These are phyloP conservation scores for Trapa bicornis DNA, from an alignment of 345 rosid genomes.

Conservation along the genomic window DNA sequence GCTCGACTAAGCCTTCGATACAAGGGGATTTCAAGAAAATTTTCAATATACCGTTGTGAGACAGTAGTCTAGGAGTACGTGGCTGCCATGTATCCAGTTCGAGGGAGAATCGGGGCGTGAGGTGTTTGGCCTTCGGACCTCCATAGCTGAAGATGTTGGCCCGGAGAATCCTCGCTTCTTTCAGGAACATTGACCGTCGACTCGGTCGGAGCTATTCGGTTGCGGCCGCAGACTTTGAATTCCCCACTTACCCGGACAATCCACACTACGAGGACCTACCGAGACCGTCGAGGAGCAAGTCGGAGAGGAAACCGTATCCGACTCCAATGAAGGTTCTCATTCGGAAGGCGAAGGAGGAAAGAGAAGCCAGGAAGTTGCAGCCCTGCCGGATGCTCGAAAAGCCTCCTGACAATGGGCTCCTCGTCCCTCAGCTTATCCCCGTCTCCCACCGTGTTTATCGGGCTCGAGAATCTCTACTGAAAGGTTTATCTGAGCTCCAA, in stretches of 20 bases:
- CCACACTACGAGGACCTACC: constrained; percentile 53
- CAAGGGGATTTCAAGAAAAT: too few species aligned
- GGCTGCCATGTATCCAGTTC: too few species aligned
- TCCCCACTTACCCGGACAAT: constrained; percentile 15
- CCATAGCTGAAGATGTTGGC: not conserved
- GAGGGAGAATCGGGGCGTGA: too few species aligned
- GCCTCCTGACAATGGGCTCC: constrained; percentile 71
- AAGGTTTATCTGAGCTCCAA: constrained; percentile 42
- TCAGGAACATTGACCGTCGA: not conserved
- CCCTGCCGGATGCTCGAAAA: constrained; percentile 60
- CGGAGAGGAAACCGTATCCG: constrained; percentile 69
- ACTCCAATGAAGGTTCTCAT: constrained; percentile 70
- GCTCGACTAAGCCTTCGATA: too few species aligned
- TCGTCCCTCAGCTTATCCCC: constrained; percentile 54
- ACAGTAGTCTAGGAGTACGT: too few species aligned
- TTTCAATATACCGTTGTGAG: too few species aligned
- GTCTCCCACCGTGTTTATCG: constrained; percentile 53
- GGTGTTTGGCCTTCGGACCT: not conserved
- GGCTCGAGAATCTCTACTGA: constrained; percentile 38
- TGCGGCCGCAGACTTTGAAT: not conserved
- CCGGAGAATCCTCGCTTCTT: not conserved
- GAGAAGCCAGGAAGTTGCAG: constrained; percentile 41
- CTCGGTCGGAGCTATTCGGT: not conserved
- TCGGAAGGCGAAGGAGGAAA: constrained; percentile 55
- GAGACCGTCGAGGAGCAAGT: constrained; percentile 51